These are phyloP conservation scores for Aotearoamyces nothofagi DNA, from an alignment of 2,329 filamentous ascomycete species.

Conservation along the genomic window DNA sequence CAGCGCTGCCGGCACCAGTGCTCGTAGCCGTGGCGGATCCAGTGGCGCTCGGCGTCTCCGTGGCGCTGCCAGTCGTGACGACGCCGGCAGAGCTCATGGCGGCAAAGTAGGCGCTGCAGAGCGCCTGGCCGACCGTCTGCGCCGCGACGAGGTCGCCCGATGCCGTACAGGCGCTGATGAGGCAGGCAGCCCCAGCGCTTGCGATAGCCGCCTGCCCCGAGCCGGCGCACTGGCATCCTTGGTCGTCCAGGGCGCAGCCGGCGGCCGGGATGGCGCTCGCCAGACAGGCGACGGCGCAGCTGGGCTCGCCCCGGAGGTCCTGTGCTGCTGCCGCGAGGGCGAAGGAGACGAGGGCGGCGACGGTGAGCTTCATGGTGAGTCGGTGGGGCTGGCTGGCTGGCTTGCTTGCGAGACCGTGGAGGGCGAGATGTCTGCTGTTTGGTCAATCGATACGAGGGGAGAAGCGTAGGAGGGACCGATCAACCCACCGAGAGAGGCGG, in stretches of 20 bases:
- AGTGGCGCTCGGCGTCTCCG: conserved; percentile 1
- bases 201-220: conserved; percentile 16
- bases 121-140: conserved; percentile 17
- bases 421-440: too few species aligned
- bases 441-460: too few species aligned
- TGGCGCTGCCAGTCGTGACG: conserved; percentile 8
- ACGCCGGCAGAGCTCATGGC: conserved; percentile 1
- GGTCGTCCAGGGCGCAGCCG: conserved; percentile 23
- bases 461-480: too few species aligned
- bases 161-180: conserved; percentile 20
- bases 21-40: not conserved
- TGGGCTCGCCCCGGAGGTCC: conserved; percentile 20
- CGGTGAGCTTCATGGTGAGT: conserved; percentile 28
- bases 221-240: conserved; percentile 25
- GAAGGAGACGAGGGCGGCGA: conserved; percentile 16
- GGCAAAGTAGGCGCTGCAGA: conserved; percentile 19
- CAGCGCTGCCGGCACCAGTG: not conserved
- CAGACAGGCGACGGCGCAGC: conserved; percentile 27
- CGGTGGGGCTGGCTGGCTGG: too few species aligned
- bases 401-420: too few species aligned
- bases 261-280: conserved; percentile 19
- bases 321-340: conserved; percentile 24
- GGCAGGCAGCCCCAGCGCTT: conserved; percentile 16
- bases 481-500: too few species aligned
- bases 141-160: conserved; percentile 18